These are phyloP conservation scores for Amborella trichopoda DNA, from an alignment of 164 flowering plant species.

Conservation along the genomic window DNA sequence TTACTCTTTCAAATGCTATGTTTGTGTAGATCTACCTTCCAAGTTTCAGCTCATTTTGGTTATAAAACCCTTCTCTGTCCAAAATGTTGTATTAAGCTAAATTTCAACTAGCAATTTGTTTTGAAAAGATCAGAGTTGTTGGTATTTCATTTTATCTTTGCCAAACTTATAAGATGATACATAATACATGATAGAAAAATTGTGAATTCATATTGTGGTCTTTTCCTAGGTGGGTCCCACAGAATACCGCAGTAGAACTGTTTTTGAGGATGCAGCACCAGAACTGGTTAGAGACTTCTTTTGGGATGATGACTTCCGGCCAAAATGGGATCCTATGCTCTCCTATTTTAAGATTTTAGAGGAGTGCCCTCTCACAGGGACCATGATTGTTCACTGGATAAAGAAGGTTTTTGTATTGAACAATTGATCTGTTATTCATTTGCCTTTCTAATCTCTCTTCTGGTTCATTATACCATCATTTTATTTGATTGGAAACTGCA, in stretches of 20 bases:
- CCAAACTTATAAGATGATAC: background rate
- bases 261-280: constrained; percentile 86
- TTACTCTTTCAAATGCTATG: too few species aligned
- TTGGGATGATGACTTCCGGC: constrained; percentile 97
- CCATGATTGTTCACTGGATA: constrained; percentile 80
- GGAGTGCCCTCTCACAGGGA: constrained; percentile 63
- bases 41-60: too few species aligned
- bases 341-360: constrained; percentile 49
- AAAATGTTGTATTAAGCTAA: too few species aligned
- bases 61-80: too few species aligned
- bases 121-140: background rate
- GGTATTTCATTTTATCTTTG: background rate
- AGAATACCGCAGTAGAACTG: constrained; percentile 65
- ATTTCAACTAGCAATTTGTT: too few species aligned
- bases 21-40: too few species aligned
- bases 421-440: background rate
- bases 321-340: constrained; percentile 96
- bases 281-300: constrained; percentile 96
- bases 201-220: constrained; percentile 1
- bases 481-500: constrained; percentile 3
- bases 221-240: constrained; percentile 56
- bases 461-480: background rate
- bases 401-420: constrained; percentile 53
- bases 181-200: background rate
- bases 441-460: background rate